Conservation (phyloP, 352 stramenopile genomes). For the Sclerospora graminicola region DNA sequence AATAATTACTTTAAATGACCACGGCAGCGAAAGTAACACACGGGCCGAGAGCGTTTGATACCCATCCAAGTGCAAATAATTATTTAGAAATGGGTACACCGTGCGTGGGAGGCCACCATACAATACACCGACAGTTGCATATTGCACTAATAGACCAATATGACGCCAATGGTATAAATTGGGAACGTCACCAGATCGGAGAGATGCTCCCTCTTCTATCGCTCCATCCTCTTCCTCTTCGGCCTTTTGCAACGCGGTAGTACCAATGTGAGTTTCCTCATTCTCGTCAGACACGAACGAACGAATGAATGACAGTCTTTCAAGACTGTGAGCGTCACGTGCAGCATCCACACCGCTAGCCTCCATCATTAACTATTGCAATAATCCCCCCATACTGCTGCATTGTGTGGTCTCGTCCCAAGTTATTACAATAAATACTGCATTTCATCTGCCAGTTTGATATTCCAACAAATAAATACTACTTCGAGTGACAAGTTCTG, state of each 20-base stretch:
- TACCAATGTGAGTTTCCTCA: not conserved
- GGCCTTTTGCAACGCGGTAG: constrained; percentile 5
- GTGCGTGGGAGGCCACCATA: constrained; percentile 47
- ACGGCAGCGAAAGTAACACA: constrained; percentile 45
- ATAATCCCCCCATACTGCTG: not conserved
- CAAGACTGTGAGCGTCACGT: constrained; percentile 14
- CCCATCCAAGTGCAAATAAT: constrained; percentile 61
- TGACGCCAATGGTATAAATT: constrained; percentile 43
- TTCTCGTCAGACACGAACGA: constrained; percentile 4
- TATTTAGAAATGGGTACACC: constrained; percentile 66
- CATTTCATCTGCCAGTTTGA: no score
- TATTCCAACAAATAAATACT: no score
- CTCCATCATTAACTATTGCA: no score
- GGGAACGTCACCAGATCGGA: constrained; percentile 34
- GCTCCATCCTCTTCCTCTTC: constrained; percentile 4
- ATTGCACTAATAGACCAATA: constrained; percentile 57
- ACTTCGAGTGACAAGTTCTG: not conserved
- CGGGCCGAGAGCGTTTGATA: constrained; percentile 53
- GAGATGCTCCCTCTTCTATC: constrained; percentile 11
- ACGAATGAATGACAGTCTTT: constrained; percentile 14
- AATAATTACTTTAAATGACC: constrained; percentile 60
- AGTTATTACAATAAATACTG: not conserved
- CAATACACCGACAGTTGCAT: constrained; percentile 50
- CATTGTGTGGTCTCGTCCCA: not conserved
- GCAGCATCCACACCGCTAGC: not conserved